A percentile compares a stretch with the other conserved stretches of the same genome.
These are phyloP conservation scores for Eimeria sp. DNA, from an alignment of 169 alveolate genomes.

Conservation along the genomic window DNA sequence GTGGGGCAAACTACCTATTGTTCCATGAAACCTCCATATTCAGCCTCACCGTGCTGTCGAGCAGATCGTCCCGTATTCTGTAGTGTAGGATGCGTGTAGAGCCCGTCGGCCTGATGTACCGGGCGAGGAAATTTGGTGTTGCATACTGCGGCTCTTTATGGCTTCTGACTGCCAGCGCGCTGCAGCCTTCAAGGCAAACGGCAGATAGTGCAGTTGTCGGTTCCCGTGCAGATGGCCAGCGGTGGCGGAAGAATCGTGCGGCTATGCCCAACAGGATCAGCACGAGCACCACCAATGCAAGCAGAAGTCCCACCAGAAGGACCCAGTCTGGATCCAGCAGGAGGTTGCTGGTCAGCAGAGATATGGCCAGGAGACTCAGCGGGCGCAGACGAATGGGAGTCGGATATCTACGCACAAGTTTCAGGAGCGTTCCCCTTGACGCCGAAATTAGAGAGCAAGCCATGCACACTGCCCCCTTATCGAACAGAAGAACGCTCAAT, in stretches of 20 bases:
- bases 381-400: conserved; percentile 66
- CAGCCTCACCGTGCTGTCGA: conserved; percentile 43
- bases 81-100: conserved; percentile 25
- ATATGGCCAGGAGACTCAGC: conserved; percentile 67
- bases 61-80: conserved; percentile 62
- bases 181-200: conserved; percentile 2
- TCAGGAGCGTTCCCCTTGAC: not conserved
- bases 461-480: not conserved
- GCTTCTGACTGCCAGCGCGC: not conserved
- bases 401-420: conserved; percentile 20
- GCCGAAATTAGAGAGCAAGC: not conserved
- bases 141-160: not conserved
- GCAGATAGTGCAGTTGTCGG: conserved; percentile 1
- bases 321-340: conserved; percentile 47
- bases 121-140: not conserved
- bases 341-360: conserved; percentile 26
- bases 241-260: conserved; percentile 60
- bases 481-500: not conserved
- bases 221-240: conserved; percentile 22
- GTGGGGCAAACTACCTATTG: not conserved
- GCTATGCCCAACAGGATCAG: conserved; percentile 27
- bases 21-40: not conserved
- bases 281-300: conserved; percentile 23
- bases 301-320: conserved; percentile 54
- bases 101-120: conserved; percentile 36